phyloP scores from a whole-genome alignment of 805 yeast genomes.

The Saccharomyces cerevisiae region DNA sequence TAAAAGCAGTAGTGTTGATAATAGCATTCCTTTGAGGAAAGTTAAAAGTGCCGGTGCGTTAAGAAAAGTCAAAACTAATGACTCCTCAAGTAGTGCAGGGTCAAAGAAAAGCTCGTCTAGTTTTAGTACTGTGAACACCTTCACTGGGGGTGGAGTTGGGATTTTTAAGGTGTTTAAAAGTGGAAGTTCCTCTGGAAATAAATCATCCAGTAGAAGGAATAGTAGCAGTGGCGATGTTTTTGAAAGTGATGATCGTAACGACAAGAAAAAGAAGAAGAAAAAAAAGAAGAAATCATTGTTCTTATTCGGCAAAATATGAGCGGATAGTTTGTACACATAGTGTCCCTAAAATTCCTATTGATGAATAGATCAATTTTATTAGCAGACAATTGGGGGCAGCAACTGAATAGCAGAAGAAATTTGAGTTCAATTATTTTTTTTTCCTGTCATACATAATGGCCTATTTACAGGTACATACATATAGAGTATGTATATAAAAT shows the following conservation, averaged over 20 bases:
- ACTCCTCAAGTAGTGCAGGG: constrained; percentile 7
- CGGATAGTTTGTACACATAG: not conserved
- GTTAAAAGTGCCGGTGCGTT: constrained; percentile 18
- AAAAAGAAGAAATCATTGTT: not conserved
- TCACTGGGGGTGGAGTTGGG: constrained; percentile 3
- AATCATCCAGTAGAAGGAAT: constrained; percentile 15
- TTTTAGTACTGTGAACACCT: not conserved
- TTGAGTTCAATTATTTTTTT: not conserved
- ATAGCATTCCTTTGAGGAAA: constrained; percentile 11
- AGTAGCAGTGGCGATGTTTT: constrained; percentile 12
- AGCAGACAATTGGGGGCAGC: not conserved
- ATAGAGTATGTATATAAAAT: not conserved
- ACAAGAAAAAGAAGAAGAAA: constrained; percentile 4
- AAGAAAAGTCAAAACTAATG: constrained; percentile 11
- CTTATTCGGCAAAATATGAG: constrained; percentile 5
- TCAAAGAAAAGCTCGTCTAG: constrained; percentile 6
- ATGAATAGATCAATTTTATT: not conserved
- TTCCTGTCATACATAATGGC: not conserved
- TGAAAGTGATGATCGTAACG: constrained; percentile 1
- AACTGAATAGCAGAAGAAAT: not conserved
- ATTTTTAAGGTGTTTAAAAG: constrained; percentile 14
- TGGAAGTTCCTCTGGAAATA: constrained; percentile 10
- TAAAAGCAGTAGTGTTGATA: not conserved
- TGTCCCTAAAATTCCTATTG: not conserved
- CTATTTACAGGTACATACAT: not conserved